Base-by-base conservation (phyloP, 192 early-diverging fungal species). In the Diversispora epigaea region DNA sequence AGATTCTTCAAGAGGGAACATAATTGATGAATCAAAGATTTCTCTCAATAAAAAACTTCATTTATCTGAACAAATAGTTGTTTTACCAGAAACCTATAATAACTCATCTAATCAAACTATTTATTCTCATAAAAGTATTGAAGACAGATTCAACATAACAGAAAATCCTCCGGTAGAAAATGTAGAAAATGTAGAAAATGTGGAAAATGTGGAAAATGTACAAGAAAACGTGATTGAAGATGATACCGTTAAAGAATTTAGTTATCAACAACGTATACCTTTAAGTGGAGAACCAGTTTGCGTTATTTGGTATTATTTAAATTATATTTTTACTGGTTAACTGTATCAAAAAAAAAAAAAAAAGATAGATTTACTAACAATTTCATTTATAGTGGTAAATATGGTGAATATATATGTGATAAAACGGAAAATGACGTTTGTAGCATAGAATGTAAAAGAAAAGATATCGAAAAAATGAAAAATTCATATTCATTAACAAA, bases 401-500 rank as follows among this genome's bases (percentile, higher is more conserved):
- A 70, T 70, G 68, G 68, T 6, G 68, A 70, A 55, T 70, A 70
- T 55, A 56, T 70, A 41, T 70, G 52, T 55, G 68, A 70, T 40
- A 6, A 56, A 43, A 70, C 68, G 8, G 68, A 70, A 43, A 21
- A 70, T 56, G 68, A 70, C 40, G 68, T 70, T 32, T 70, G 68
- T 40, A 70, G 68, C 21, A 25, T 70, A 9, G 68, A 70, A 41
- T 70, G 68, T 19, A 70, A 70, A 17, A 70, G 55, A 70, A 55
- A 55, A 55, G 68, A 70, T 55, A 70, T 70, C n/a, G 62, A 44
- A n/a, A 12, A 15, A 44, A 39, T 7, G 6, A 41, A 41, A 40
- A 44, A 41, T 68, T 0, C 21, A 49, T 4, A 22, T 49, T 0
- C n/a, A 32, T 32, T 14, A 52, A 22, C 67, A 32, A 32, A 22